Base-by-base conservation (phyloP, 371 early-diverging fungal genomes). In the Rhizomucor pusillus region DNA sequence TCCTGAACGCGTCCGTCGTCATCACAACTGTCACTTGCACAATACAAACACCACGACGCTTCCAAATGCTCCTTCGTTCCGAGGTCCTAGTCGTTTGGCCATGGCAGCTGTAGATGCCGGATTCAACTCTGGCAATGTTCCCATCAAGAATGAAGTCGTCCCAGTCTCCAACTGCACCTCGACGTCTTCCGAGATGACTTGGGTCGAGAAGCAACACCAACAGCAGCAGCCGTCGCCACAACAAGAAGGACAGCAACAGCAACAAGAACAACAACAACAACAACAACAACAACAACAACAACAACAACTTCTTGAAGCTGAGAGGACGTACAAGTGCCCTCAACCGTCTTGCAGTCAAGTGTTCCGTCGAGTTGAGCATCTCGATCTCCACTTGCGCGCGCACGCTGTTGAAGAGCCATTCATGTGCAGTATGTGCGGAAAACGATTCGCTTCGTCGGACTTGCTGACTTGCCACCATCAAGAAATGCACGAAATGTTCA, bases 331-430 rank as follows among this genome's bases (percentile, higher is more conserved):
- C 47, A 59, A 68, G 6, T 81, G 85, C 45, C 57, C 72, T 18
- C 58, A 77, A 1, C 57, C 68, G 39, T 60, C 65, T 3, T 84
- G 84, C 47, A 66, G 74, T 25, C 75, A 75, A 16, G 40, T 73
- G 11, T 84, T 82, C 62, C 92, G 92, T 62, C 79, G 91, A 4
- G 71, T 83, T 39, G 94, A 94, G 57, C 92, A 93, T 63, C 67
- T 94, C 47, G 87, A 90, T 47, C 81, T 94, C 19, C 94, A 92
- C 61, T 69, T 87, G 59, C 84, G 88, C 25, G 83, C 86, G 10
- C 87, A 90, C 61, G 87, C 89, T 29, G 77, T 85, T 59, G 85
- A 85, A 58, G 70, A 77, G 16, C 83, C 86, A 29, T 85, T 82
- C 47, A 63, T 76, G 22, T 88, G 88, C 56, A 73, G 65, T 20